Evolutionary conservation across 768 basidiomycete species (phyloP), one percentile per base, ranked within the genome.

Genomic region (Suillus bovinus): DNA sequence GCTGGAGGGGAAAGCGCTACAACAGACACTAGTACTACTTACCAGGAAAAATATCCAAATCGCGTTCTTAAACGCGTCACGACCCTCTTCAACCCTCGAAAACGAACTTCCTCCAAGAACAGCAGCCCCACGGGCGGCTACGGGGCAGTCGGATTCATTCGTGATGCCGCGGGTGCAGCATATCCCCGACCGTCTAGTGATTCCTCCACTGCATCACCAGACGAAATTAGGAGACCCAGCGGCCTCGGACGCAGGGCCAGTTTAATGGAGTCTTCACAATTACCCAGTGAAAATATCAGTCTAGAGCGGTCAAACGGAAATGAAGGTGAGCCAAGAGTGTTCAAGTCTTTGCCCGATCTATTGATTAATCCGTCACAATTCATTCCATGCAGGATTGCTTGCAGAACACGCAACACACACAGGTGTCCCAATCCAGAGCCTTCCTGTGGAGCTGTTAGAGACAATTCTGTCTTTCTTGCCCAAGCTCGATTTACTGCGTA

Each of bases 161-260:
- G 54, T 31, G 22, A 74, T 0, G 54, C 55, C 9, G 63, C 67
- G n/a, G n/a, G n/a, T 4, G 50, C 64, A 42, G 16, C 58, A 14
- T 65, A 73, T 39, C 61, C 74, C 1, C 63, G 72, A 33, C 22
- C 63, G n/a, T 74, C 73, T 16, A 69, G 62, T 59, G 63, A 63
- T 44, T 67, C 69, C 2, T 66, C 64, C 6, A 57, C 67, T 9
- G 56, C 59, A 13, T 67, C 71, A 31, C 75, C 74, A 20, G 71
- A 74, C 2, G 73, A 74, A 62, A 74, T 74, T 41, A 71, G 73
- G 38, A 70, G 72, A 16, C 73, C 73, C 11, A 74, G 73, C 22
- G 73, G 73, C 34, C 42, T 74, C 20, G 73, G 73, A 34, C 65
- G 74, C 53, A 70, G 74, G 3, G 73, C 73, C 3, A 74, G 72